Percentiles rank a stretch among this genome's conserved stretches.
Evolutionary conservation across 2,329 filamentous ascomycete species (phyloP).

Genomic region (Epichloe aotearoae): DNA sequence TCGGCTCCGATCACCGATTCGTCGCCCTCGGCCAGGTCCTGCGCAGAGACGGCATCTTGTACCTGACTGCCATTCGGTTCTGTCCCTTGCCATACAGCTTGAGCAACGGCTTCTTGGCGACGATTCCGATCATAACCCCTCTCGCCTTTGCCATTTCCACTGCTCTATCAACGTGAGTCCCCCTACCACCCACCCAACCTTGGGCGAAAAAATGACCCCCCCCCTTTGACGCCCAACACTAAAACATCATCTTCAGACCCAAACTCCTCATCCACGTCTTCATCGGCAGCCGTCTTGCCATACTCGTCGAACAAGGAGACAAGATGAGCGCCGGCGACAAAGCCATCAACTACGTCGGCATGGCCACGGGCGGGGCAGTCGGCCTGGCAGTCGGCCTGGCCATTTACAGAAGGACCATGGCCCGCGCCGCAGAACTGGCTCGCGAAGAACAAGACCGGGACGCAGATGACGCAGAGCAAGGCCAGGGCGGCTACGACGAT

Average conservation of each 20-base stretch:
- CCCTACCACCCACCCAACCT: neutral
- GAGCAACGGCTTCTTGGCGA: slow-evolving; percentile 87
- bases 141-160: slow-evolving; percentile 69
- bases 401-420: slow-evolving; percentile 66
- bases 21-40: slow-evolving; percentile 78
- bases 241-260: slow-evolving; percentile 33
- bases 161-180: slow-evolving; percentile 48
- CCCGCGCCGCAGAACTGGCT: slow-evolving; percentile 45
- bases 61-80: slow-evolving; percentile 81
- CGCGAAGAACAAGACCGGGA: slow-evolving; percentile 28
- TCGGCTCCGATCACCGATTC: slow-evolving; percentile 76
- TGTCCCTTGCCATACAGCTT: slow-evolving; percentile 88
- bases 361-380: slow-evolving; percentile 55
- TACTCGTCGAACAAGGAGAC: slow-evolving; percentile 70
- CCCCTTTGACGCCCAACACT: neutral
- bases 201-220: no score
- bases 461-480: slow-evolving; percentile 17
- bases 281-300: slow-evolving; percentile 71
- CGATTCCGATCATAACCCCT: slow-evolving; percentile 76
- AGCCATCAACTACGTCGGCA: slow-evolving; percentile 71
- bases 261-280: slow-evolving; percentile 90
- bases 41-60: slow-evolving; percentile 77
- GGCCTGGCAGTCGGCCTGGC: slow-evolving; percentile 68
- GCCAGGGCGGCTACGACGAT: slow-evolving; percentile 28
- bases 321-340: slow-evolving; percentile 71